These are phyloP conservation scores for Bonnemaisonia californica DNA, from an alignment of 31 red algal species.

Conservation along the genomic window DNA sequence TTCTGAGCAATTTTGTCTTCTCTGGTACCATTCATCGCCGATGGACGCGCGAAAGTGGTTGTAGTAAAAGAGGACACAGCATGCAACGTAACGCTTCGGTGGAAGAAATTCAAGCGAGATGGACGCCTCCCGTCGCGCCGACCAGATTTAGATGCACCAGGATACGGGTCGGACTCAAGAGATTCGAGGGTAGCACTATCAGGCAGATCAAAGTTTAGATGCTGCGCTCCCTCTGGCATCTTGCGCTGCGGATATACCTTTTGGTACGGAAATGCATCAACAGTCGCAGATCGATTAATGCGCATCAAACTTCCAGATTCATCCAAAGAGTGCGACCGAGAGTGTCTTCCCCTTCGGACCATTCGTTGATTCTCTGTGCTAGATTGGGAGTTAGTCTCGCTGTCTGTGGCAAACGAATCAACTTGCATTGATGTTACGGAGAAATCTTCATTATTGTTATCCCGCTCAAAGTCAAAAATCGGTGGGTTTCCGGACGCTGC, in stretches of 20 bases:
- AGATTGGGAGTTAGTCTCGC: neutral
- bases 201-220: constrained; percentile 48
- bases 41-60: neutral
- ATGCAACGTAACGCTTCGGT: constrained; percentile 24
- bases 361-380: constrained; percentile 2
- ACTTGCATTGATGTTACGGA: constrained; percentile 12
- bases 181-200: neutral
- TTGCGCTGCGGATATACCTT: constrained; percentile 53
- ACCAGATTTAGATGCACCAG: neutral
- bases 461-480: constrained; percentile 11
- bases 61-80: constrained; percentile 18
- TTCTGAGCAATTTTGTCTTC: constrained; percentile 44
- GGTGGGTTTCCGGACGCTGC: neutral
- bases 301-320: constrained; percentile 27
- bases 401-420: neutral
- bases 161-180: neutral
- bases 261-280: constrained; percentile 71
- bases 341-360: neutral
- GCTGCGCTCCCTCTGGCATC: constrained; percentile 55
- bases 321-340: constrained; percentile 33
- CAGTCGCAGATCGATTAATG: constrained; percentile 43
- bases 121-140: neutral
- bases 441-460: constrained; percentile 19
- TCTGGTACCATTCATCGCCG: neutral
- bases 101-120: constrained; percentile 4